Evolutionary conservation across 495 filamentous ascomycete genomes (phyloP), one percentile per base, ranked within the genome.

Genomic region (Cladorrhinum samala): DNA sequence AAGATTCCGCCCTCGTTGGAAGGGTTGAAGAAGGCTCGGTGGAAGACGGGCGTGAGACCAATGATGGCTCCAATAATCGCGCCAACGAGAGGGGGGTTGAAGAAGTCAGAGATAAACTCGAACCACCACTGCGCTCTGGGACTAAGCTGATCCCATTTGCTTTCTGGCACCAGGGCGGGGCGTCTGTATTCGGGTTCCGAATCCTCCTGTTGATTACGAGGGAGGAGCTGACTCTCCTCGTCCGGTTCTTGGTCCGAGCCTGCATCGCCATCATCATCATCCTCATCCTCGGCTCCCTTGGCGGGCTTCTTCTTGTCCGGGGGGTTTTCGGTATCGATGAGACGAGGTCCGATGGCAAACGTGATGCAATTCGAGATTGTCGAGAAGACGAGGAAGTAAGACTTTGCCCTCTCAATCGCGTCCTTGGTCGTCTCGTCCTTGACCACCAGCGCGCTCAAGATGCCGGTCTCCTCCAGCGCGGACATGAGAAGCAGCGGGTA

Each of bases 401-500:
- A 79, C 59, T 87, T 81, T 9, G 85, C 85, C 16, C 86, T 75
- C 20, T 80, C 74, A 21, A 89, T 72, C 39, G 83, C 83, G 9
- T 75, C 73, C 18, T 53, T 48, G 37, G 52, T 53, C 0, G 68
- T 69, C 16, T 66, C 63, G 20, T 72, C 62, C 19, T 85, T 70
- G 1, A 53, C 50, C 14, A 60, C 46, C 13, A 86, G 58, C 16
- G 75, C 61, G 23, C 67, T 59, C 8, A 91, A 66, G 43, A 87
- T 83, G 7, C 85, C 85, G 0, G 86, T 86, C 13, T 78, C 69
- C 25, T 81, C 73, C 3, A 91, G 73, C 6, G 82, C 79, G 50
- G 85, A 74, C 30, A 88, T 72, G 2, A 90, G 75, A 3, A 89
- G 70, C 14, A 92, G 69, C 0, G 86, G 87, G 27, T 89, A 79